Percentiles rank a stretch among this genome's conserved stretches.
Conservation (phyloP, 2,329 filamentous ascomycete genomes). For the Aspergillus intermedius region DNA sequence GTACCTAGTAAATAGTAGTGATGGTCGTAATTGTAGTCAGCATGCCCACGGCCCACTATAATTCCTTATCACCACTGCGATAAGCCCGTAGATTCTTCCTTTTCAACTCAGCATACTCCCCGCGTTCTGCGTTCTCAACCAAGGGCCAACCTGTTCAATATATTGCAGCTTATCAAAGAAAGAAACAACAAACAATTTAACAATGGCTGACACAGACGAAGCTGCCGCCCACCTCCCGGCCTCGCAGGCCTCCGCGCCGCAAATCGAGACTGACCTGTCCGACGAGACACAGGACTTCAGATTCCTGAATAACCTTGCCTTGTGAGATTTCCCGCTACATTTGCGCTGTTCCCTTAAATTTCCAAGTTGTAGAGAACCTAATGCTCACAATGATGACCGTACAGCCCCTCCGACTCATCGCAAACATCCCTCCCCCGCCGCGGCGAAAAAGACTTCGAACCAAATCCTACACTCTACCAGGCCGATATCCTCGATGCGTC, state of each 20-base stretch:
- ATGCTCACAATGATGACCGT: constrained; percentile 3
- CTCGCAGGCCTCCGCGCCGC: constrained; percentile 23
- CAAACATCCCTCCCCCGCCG: constrained; percentile 64
- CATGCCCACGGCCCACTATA: too few species aligned
- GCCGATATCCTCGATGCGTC: constrained; percentile 71
- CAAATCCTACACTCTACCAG: constrained; percentile 79
- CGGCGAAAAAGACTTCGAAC: constrained; percentile 96
- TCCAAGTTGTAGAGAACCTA: constrained; percentile 28
- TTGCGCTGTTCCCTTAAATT: not conserved
- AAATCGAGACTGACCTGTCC: constrained; percentile 57
- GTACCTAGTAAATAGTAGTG: too few species aligned
- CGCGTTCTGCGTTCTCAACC: too few species aligned
- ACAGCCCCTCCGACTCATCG: constrained; percentile 27
- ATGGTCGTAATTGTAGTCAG: too few species aligned
- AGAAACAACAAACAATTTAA: not conserved
- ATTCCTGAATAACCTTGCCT: constrained; percentile 56
- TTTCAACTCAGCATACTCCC: too few species aligned
- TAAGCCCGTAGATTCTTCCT: too few species aligned
- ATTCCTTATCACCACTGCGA: too few species aligned
- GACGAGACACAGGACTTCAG: constrained; percentile 86
- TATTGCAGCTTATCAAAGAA: too few species aligned
- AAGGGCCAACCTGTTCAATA: too few species aligned
- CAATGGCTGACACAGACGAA: constrained; percentile 42
- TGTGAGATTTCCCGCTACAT: constrained; percentile 23
- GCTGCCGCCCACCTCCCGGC: constrained; percentile 29